A percentile compares a stretch with the other conserved stretches of the same genome.
These are phyloP conservation scores for Talaromyces sp. DNA, from an alignment of 2,329 filamentous ascomycete genomes.

Conservation along the genomic window DNA sequence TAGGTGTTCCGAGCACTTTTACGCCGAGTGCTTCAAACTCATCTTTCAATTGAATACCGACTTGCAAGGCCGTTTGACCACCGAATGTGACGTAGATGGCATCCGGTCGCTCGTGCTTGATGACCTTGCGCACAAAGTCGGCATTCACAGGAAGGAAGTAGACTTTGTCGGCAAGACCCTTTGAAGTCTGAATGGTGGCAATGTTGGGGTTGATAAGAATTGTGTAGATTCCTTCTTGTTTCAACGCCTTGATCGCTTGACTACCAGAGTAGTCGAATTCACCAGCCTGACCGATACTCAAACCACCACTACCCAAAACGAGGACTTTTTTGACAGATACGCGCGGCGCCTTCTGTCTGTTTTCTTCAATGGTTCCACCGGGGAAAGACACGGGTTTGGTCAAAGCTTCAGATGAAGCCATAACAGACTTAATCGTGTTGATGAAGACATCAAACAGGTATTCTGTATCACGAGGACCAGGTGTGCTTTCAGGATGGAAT, in stretches of 20 bases:
- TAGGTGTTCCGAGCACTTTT: slow-evolving; percentile 90
- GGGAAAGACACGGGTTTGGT: slow-evolving; percentile 77
- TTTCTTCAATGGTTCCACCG: slow-evolving; percentile 76
- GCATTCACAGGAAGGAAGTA: slow-evolving; percentile 97
- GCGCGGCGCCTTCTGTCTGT: slow-evolving; percentile 69
- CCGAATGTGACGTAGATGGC: slow-evolving; percentile 97
- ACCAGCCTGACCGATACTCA: slow-evolving; percentile 95
- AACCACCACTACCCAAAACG: slow-evolving; percentile 86
- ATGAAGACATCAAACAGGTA: slow-evolving; percentile 98
- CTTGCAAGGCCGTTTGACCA: slow-evolving; percentile 93
- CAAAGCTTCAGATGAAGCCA: slow-evolving; percentile 65
- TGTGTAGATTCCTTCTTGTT: slow-evolving; percentile 97
- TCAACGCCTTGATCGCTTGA: slow-evolving; percentile 96
- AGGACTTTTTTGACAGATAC: slow-evolving; percentile 92
- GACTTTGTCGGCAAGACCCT: slow-evolving; percentile 95
- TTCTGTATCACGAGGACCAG: slow-evolving; percentile 91
- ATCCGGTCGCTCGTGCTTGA: slow-evolving; percentile 88
- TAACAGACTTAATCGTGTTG: slow-evolving; percentile 70
- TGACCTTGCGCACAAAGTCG: slow-evolving; percentile 96
- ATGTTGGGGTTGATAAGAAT: slow-evolving; percentile 99
- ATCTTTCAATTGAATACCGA: slow-evolving; percentile 95
- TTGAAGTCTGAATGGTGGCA: slow-evolving; percentile 96
- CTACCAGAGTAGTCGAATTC: slow-evolving; percentile 99
- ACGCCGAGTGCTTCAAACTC: slow-evolving; percentile 92
- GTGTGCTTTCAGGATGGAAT: slow-evolving; percentile 96